Evolutionary conservation across 2,329 filamentous ascomycete species (phyloP), one percentile per base, ranked within the genome.

Genomic region (Cryphonectria nitschkei): DNA sequence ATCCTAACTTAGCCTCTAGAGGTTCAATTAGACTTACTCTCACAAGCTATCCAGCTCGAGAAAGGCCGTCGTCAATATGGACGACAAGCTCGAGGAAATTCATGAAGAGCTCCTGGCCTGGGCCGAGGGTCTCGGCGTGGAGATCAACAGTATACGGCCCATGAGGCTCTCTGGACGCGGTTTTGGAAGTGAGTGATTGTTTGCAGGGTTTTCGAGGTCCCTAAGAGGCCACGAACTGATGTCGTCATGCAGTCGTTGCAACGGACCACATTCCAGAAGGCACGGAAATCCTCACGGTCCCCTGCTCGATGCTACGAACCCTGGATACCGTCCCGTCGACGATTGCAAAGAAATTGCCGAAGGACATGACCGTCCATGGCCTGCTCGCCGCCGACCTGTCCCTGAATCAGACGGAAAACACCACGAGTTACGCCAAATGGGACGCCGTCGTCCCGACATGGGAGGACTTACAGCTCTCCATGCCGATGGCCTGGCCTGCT

Each of bases 341-440:
- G 2, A 85, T 94, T 68, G 80, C 83, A 67, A 78, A 81, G 16
- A 82, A 81, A 39, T 84, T 92, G 14, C 84, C 86, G 0, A 82
- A 84, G 26, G 84, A 84, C 70, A 85, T 87, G 60, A 87, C 89
- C 0, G 86, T 92, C 32, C 93, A 97, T 75, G 91, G 90, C 39
- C 86, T 93, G 54, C 84, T 96, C 9, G 91, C 93, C n/a, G 86
- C 90, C 1, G 88, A 89, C 71, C 82, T 95, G 11, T 86, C 88
- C 6, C 82, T 91, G 41, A 84, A 89, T 70, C 78, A 79, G 1
- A 78, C 82, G 8, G 75, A 81, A 26, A 79, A 80, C 1, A 78
- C 83, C 8, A 75, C 81, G 19, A 83, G 84, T 34, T 86, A 87
- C 74, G 80, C 81, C 0, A 78, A 83, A 26, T 95, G 92, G 92